Evolutionary conservation across 352 stramenopile species (phyloP).

Genomic region (Pythium dissimile): DNA sequence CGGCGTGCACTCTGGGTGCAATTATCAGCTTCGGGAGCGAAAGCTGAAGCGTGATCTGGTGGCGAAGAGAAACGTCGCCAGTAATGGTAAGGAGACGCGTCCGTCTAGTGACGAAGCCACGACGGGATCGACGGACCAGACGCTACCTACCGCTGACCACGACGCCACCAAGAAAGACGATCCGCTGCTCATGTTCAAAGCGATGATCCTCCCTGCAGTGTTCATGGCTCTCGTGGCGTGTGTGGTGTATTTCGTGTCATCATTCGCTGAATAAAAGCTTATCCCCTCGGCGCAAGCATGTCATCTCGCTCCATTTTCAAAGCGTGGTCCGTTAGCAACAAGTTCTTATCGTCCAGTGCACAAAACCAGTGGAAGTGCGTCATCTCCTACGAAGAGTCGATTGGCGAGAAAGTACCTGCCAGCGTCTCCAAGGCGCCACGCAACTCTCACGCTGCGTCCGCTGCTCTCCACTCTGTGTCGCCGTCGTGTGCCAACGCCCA

Average conservation of each 20-base stretch:
- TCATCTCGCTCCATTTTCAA: background rate
- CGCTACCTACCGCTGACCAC: background rate
- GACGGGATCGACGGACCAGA: background rate
- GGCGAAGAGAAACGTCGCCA: background rate
- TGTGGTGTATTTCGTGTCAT: constrained; percentile 6
- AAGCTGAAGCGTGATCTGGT: constrained; percentile 12
- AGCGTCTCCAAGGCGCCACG: background rate
- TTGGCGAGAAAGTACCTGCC: too few species aligned
- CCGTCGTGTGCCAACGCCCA: constrained; percentile 1
- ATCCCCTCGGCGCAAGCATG: background rate
- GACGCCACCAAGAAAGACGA: constrained; percentile 8
- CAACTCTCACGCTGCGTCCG: constrained; percentile 3
- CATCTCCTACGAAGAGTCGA: too few species aligned
- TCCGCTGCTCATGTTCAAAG: constrained; percentile 26
- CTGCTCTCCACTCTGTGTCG: background rate
- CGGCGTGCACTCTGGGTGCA: too few species aligned
- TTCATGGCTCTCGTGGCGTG: constrained; percentile 35
- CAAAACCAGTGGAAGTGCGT: constrained; percentile 19
- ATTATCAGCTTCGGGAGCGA: constrained; percentile 15
- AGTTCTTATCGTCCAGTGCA: constrained; percentile 1
- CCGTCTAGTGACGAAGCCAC: background rate
- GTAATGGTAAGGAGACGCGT: background rate
- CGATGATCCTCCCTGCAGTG: constrained; percentile 51
- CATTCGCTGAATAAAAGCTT: background rate
- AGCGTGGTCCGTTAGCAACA: constrained; percentile 7